Base-by-base conservation (phyloP, 1,139 yeast genomes). In the Pichia sp. region DNA sequence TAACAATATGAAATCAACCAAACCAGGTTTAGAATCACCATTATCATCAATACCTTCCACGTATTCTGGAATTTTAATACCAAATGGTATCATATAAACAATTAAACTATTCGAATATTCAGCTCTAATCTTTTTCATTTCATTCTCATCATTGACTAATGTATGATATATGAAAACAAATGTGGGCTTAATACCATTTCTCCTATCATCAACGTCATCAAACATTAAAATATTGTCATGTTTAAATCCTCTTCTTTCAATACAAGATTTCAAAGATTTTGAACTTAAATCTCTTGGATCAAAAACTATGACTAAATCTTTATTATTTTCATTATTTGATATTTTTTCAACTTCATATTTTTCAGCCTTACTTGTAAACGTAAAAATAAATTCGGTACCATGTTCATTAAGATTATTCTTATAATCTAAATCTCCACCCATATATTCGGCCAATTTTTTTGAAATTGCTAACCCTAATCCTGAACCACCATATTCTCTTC, bases 401-500 rank as follows among this genome's bases (percentile, higher is more conserved):
- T 67, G 65, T 3, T 80, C 80, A 58, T 77, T 81, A 22, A n/a
- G 11, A 13, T 61, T 64, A 59, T 82, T 77, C 33, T 77, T 79
- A 60, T 79, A 79, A 5, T 76, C 70, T 38, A 81, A 69, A 9
- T 68, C 68, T 1, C 85, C 85, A 38, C 81, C 82, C 85, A 81
- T 80, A 38, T 79, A 63, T 52, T 79, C 83, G 0, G 80, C 78
- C 34, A 80, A 68, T 61, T 77, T 79, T 60, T 79, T 80, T 19
- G 83, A 77, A 48, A 81, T 80, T 0, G 84, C 81, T 45, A 81
- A 66, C 1, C 86, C 85, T 22, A 81, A 67, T 0, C 86, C 86
- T 0, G 84, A 73, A 2, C 86, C 86, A 14, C 85, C 85, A 65
- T 73, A 77, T 4, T 70, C 76, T 54, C 86, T 68, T 56, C 79